A percentile compares a stretch with the other conserved stretches of the same genome.
Conservation (phyloP, 2,329 filamentous ascomycete species). For the Stagonosporopsis tanaceti region DNA sequence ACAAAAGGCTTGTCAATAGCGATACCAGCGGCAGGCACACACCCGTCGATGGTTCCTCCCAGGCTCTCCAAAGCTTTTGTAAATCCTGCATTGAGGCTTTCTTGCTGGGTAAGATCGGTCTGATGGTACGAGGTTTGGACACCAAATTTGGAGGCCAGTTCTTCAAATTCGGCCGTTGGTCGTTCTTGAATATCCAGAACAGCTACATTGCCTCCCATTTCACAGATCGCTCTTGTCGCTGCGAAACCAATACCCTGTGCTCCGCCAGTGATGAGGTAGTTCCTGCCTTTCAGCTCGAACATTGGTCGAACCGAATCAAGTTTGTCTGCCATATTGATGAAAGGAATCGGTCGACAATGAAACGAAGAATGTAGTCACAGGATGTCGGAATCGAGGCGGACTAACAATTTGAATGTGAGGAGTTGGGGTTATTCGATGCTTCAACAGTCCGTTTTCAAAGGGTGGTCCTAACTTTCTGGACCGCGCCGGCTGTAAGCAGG, state of each 20-base stretch:
- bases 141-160: slow-evolving; percentile 19
- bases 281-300: slow-evolving; percentile 25
- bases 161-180: slow-evolving; percentile 20
- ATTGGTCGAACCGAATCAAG: slow-evolving; percentile 23
- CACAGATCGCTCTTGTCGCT: slow-evolving; percentile 26
- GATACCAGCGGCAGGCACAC: slow-evolving; percentile 48
- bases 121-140: slow-evolving; percentile 25
- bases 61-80: slow-evolving; percentile 22
- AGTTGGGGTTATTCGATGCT: not conserved
- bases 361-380: not conserved
- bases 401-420: not conserved
- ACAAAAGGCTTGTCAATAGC: slow-evolving; percentile 56
- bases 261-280: slow-evolving; percentile 31
- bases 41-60: slow-evolving; percentile 23
- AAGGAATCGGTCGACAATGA: not conserved
- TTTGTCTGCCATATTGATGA: slow-evolving; percentile 20
- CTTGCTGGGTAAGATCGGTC: slow-evolving; percentile 27
- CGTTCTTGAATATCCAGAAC: slow-evolving; percentile 25
- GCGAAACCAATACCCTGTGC: slow-evolving; percentile 31
- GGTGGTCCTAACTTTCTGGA: not conserved
- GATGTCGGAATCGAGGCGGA: not conserved
- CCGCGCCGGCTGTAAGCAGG: not conserved
- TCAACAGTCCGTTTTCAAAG: not conserved
- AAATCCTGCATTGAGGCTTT: slow-evolving; percentile 24
- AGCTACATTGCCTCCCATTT: slow-evolving; percentile 30